These are phyloP conservation scores for Prototheca wickerhamii DNA, from an alignment of 163 green algal species.

Conservation along the genomic window DNA sequence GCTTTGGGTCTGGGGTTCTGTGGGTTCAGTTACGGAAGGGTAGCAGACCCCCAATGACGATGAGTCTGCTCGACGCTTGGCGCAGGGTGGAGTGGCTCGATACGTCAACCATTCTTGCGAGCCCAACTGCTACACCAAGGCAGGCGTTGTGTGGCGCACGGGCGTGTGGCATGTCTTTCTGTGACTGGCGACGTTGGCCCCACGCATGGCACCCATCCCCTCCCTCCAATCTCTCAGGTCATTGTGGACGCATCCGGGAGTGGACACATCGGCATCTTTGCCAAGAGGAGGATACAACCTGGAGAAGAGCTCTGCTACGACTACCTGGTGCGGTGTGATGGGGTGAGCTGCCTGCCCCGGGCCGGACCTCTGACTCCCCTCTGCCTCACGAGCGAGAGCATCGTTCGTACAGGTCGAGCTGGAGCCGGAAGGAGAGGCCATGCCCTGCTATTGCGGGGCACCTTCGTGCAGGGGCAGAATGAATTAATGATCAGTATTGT, in stretches of 20 bases:
- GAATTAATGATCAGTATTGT: conserved; percentile 18
- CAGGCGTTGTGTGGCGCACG: not conserved
- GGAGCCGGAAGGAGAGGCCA: conserved; percentile 21
- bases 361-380: too few species aligned
- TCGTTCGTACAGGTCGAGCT: conserved; percentile 21
- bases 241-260: not conserved
- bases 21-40: too few species aligned
- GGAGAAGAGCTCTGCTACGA: conserved; percentile 70
- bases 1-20: not conserved
- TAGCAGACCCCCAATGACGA: too few species aligned
- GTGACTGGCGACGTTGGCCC: too few species aligned
- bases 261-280: conserved; percentile 35
- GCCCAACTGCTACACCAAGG: conserved; percentile 63
- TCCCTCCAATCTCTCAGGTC: not conserved
- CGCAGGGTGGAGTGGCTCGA: not conserved
- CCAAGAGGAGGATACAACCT: conserved; percentile 39
- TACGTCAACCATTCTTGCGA: conserved; percentile 87
- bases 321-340: conserved; percentile 39
- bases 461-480: conserved; percentile 25
- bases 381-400: too few species aligned
- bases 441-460: conserved; percentile 36
- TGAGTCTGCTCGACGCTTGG: not conserved
- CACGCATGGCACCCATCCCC: too few species aligned
- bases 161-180: not conserved
- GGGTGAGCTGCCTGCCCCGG: not conserved